phyloP scores from a whole-genome alignment of 805 yeast species.

The Schizosaccharomyces octosporus region DNA sequence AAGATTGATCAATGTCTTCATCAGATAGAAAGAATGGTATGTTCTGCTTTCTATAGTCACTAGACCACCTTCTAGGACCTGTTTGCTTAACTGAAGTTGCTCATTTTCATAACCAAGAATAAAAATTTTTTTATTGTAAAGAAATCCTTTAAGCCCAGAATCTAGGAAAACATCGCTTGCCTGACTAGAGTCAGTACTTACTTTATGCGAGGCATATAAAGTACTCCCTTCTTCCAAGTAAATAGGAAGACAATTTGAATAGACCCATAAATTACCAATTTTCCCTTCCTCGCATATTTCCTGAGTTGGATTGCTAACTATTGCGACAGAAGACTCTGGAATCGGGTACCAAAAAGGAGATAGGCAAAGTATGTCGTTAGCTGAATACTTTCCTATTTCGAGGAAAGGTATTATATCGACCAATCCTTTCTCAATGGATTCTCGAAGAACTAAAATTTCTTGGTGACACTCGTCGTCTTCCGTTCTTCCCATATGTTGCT shows the following conservation, averaged over 20 bases:
- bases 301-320: slow-evolving; percentile 80
- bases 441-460: slow-evolving; percentile 50
- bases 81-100: slow-evolving; percentile 52
- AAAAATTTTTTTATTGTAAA: slow-evolving; percentile 64
- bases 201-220: slow-evolving; percentile 13
- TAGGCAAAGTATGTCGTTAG: slow-evolving; percentile 24
- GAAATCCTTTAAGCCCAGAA: slow-evolving; percentile 81
- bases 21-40: slow-evolving; percentile 69
- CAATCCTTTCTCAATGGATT: slow-evolving; percentile 46
- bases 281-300: slow-evolving; percentile 47
- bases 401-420: slow-evolving; percentile 25
- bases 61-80: slow-evolving; percentile 17
- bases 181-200: too few species aligned
- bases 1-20: slow-evolving; percentile 58
- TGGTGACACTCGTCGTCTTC: slow-evolving; percentile 24
- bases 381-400: not conserved
- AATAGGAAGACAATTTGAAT: slow-evolving; percentile 69
- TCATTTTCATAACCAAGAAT: slow-evolving; percentile 81
- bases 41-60: slow-evolving; percentile 20
- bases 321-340: slow-evolving; percentile 80
- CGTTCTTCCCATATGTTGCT: slow-evolving; percentile 20
- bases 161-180: slow-evolving; percentile 43
- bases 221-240: slow-evolving; percentile 34
- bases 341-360: slow-evolving; percentile 87
- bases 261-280: slow-evolving; percentile 93